These are phyloP conservation scores for Clavaria fumosa DNA, from an alignment of 768 basidiomycete genomes.

Conservation along the genomic window DNA sequence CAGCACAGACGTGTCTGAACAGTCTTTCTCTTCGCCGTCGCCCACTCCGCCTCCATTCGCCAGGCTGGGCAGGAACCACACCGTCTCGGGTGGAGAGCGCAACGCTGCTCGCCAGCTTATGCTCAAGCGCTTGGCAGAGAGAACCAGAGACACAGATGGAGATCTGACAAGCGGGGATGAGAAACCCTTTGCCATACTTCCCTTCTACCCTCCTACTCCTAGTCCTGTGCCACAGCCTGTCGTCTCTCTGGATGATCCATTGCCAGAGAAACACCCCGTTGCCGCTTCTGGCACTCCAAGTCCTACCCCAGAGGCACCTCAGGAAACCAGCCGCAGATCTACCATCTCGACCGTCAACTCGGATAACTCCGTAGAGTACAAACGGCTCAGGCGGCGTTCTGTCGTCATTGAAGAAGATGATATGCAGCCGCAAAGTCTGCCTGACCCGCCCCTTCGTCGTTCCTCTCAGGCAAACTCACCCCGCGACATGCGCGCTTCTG, in stretches of 20 bases:
- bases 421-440: constrained; percentile 30
- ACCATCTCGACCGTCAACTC: constrained; percentile 11
- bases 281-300: no score
- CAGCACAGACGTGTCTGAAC: constrained; percentile 49
- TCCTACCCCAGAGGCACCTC: background rate
- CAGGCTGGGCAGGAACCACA: constrained; percentile 55
- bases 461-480: constrained; percentile 15
- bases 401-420: constrained; percentile 62
- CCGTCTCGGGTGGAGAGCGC: constrained; percentile 70
- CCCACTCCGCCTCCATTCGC: constrained; percentile 30
- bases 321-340: constrained; percentile 17
- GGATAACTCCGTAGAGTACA: constrained; percentile 23
- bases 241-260: no score
- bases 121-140: constrained; percentile 45
- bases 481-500: constrained; percentile 34
- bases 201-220: no score
- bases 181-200: no score
- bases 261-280: no score
- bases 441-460: constrained; percentile 24
- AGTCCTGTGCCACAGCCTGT: constrained; percentile 19
- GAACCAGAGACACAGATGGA: constrained; percentile 45
- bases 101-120: constrained; percentile 55
- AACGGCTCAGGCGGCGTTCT: constrained; percentile 34
- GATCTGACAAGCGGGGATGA: constrained; percentile 52
- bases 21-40: constrained; percentile 33